A percentile compares a stretch with the other conserved stretches of the same genome.
These are phyloP conservation scores for Globisporangium irregulare DNA, from an alignment of 352 stramenopile genomes.

Conservation along the genomic window DNA sequence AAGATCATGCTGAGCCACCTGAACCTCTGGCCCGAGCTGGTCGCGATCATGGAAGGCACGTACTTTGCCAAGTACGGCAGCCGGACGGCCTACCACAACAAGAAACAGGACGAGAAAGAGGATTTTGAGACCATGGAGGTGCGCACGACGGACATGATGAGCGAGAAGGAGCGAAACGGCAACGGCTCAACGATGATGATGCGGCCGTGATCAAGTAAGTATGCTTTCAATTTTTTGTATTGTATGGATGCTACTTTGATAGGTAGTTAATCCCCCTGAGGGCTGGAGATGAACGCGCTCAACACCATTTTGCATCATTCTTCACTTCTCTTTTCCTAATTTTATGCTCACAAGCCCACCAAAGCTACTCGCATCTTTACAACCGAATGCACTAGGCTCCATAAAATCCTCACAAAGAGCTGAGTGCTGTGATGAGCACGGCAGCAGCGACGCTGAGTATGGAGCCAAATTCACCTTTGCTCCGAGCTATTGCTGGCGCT, in stretches of 20 bases:
- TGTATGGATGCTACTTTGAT: not conserved
- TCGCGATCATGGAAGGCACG: conserved; percentile 83
- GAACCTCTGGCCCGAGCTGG: conserved; percentile 84
- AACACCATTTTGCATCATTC: conserved; percentile 1
- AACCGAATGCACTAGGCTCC: not conserved
- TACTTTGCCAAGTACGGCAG: conserved; percentile 79
- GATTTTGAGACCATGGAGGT: conserved; percentile 81
- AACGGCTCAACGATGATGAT: conserved; percentile 23
- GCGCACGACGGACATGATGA: conserved; percentile 41
- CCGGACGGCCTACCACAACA: conserved; percentile 49
- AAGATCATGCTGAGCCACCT: conserved; percentile 89
- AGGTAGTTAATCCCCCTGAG: not conserved
- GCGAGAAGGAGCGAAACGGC: conserved; percentile 47
- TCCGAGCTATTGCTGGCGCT: not conserved
- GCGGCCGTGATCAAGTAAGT: conserved; percentile 20
- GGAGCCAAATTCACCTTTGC: not conserved
- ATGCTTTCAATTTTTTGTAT: not conserved
- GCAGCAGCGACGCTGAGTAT: not conserved
- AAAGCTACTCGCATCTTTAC: not conserved
- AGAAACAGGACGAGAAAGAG: conserved; percentile 65
- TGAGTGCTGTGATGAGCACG: not conserved
- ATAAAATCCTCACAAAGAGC: not conserved
- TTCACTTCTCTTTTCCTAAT: not conserved
- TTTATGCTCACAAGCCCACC: not conserved
- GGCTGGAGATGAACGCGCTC: not conserved